Evolutionary conservation across 352 stramenopile species (phyloP), one percentile per base, ranked within the genome.

Genomic region (Pilasporangium apinafurcum): DNA sequence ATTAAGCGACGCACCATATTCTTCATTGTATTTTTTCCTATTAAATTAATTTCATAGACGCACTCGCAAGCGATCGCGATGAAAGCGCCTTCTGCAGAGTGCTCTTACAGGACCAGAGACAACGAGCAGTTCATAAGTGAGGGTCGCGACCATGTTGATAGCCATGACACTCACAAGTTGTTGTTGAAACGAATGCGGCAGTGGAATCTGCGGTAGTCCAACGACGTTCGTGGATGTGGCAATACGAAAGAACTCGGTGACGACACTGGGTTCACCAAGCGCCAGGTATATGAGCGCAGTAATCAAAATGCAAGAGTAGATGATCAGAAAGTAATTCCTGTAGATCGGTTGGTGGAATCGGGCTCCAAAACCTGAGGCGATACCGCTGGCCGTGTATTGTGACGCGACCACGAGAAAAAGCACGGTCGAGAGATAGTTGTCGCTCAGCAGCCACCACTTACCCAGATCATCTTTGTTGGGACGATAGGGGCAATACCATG

Each of bases 141-240:
- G 17, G 31, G 56, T 34, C 6, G 37, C 32, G 25, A 48, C 3
- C 35, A 53, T 42, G 44, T 65, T 60, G 35, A 29, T 44, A 1
- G 22, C 25, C 5, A 44, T 28, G 20, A 65, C 17, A 17, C 39
- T 9, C 20, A 57, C 26, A 12, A 56, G 44, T n/a, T n/a, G n/a
- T n/a, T n/a, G n/a, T n/a, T n/a, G 59, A 41, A 70, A 74, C 20
- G 43, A 58, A 37, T 48, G 38, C n/a, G 63, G 63, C 56, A 75
- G 64, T 8, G 63, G 37, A 3, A 74, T 46, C 16, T 75, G 56
- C 0, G 64, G 64, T 16, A 75, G 36, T 0, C 59, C 64, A 0
- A 75, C 54, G 13, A 75, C 64, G 37, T 75, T 75, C 5, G 64
- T 63, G 27, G 52, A 51, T 31, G 56, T 75, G 8, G 64, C 56